A percentile compares a stretch with the other conserved stretches of the same genome.
These are phyloP conservation scores for Pyricularia pennisetigena DNA, from an alignment of 2,329 filamentous ascomycete species.

Conservation along the genomic window DNA sequence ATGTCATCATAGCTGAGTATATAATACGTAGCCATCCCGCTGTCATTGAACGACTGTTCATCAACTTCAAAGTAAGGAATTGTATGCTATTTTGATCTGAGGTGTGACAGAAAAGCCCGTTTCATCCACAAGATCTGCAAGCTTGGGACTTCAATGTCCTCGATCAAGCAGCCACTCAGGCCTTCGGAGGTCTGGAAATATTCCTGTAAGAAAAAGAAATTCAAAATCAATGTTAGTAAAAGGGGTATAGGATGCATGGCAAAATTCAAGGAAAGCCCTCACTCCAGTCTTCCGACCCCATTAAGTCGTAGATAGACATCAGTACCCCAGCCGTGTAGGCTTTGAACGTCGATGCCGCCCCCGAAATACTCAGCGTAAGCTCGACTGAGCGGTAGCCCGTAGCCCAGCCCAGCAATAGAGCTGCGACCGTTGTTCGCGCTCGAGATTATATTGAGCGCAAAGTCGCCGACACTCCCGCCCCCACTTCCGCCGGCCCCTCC, in stretches of 20 bases:
- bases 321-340: conserved; percentile 83
- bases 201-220: background rate
- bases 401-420: conserved; percentile 87
- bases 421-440: conserved; percentile 61
- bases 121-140: background rate
- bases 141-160: background rate
- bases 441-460: conserved; percentile 68
- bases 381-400: conserved; percentile 79
- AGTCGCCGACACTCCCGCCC: conserved; percentile 31
- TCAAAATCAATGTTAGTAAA: background rate
- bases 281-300: conserved; percentile 47
- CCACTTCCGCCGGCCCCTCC: conserved; percentile 27
- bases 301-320: conserved; percentile 59
- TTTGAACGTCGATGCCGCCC: conserved; percentile 90
- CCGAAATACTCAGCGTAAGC: conserved; percentile 99
- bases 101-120: background rate
- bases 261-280: conserved; percentile 8
- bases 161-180: background rate
- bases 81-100: background rate
- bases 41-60: background rate
- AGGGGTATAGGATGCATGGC: background rate
- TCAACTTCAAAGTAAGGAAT: background rate
- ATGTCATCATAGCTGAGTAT: background rate
- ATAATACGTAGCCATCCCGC: background rate
- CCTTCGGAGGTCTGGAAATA: background rate